Percentiles rank a stretch among this genome's conserved stretches.
These are phyloP conservation scores for Yarrowia porcina DNA, from an alignment of 805 yeast species.

Conservation along the genomic window DNA sequence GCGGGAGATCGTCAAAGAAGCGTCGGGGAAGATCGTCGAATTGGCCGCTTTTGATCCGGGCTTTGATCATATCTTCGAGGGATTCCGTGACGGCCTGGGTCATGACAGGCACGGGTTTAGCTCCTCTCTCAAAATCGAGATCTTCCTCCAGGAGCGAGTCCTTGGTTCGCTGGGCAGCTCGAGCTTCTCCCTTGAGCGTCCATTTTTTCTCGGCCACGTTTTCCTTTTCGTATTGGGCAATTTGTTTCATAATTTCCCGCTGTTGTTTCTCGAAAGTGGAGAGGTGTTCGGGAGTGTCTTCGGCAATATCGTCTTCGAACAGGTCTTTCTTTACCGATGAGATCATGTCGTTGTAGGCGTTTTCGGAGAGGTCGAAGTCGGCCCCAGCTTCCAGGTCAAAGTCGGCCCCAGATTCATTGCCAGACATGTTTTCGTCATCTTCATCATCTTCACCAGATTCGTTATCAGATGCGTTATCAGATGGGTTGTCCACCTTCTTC, in stretches of 20 bases:
- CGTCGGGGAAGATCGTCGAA: conserved; percentile 85
- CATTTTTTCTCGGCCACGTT: conserved; percentile 87
- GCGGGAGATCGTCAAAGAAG: conserved; percentile 54
- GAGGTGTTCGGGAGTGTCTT: conserved; percentile 56
- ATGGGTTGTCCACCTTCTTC: not conserved
- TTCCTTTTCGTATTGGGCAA: conserved; percentile 75
- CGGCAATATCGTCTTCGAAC: conserved; percentile 47
- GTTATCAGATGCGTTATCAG: not conserved
- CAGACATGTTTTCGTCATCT: conserved; percentile 34
- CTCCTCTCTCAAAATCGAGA: conserved; percentile 85
- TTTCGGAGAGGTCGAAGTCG: not conserved
- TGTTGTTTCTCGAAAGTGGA: conserved; percentile 86
- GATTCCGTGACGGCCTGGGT: conserved; percentile 84
- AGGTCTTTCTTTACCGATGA: conserved; percentile 35
- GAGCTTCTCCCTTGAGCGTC: conserved; percentile 92
- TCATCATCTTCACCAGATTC: conserved; percentile 30
- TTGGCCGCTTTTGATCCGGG: conserved; percentile 67
- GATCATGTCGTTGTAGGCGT: conserved; percentile 27
- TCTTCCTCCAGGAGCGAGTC: conserved; percentile 77
- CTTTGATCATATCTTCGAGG: conserved; percentile 81
- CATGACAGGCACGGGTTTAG: conserved; percentile 94
- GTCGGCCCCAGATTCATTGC: conserved; percentile 28
- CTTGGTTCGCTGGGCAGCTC: conserved; percentile 71
- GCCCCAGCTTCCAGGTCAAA: too few relatives aligned
- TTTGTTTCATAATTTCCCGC: conserved; percentile 68